phyloP scores from a whole-genome alignment of 169 alveolate genomes.

The Eimeria necatrix region DNA sequence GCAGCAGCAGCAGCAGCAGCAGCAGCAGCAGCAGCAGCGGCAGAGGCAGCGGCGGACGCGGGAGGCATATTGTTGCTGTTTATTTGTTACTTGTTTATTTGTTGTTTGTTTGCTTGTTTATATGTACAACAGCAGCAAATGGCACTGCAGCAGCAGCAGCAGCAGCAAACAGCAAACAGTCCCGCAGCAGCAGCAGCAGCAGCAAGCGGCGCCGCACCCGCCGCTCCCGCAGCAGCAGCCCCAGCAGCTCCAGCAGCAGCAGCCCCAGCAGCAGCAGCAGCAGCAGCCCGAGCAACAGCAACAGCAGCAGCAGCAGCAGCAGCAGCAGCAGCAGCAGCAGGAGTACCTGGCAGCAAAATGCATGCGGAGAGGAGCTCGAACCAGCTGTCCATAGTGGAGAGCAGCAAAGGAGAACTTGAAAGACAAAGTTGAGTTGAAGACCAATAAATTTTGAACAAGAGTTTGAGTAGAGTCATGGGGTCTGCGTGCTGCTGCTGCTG shows the following conservation, averaged over 20 bases:
- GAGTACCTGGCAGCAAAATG: neutral
- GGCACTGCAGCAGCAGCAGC: slow-evolving; percentile 61
- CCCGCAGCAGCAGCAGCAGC: neutral
- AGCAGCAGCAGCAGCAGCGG: no score
- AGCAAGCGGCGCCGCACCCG: slow-evolving; percentile 53
- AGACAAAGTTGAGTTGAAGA: slow-evolving; percentile 62
- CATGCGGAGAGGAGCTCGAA: slow-evolving; percentile 51
- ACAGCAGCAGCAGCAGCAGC: neutral
- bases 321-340: neutral
- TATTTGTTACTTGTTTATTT: no score
- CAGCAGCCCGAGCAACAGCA: slow-evolving; percentile 51
- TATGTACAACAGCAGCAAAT: neutral
- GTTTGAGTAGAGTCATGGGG: slow-evolving; percentile 62
- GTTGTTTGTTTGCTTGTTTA: neutral
- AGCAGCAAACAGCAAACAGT: neutral
- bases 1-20: neutral
- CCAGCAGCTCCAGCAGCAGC: neutral
- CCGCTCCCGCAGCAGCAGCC: neutral
- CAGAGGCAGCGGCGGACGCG: neutral
- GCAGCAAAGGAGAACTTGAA: slow-evolving; percentile 33
- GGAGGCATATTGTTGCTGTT: no score
- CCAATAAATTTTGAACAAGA: slow-evolving; percentile 45
- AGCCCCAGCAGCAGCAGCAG: neutral
- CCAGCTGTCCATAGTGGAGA: slow-evolving; percentile 75
- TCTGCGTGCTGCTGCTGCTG: slow-evolving; percentile 42